Conservation (phyloP, 108 stramenopile genomes). For the Stephanodiscus minutulus region DNA sequence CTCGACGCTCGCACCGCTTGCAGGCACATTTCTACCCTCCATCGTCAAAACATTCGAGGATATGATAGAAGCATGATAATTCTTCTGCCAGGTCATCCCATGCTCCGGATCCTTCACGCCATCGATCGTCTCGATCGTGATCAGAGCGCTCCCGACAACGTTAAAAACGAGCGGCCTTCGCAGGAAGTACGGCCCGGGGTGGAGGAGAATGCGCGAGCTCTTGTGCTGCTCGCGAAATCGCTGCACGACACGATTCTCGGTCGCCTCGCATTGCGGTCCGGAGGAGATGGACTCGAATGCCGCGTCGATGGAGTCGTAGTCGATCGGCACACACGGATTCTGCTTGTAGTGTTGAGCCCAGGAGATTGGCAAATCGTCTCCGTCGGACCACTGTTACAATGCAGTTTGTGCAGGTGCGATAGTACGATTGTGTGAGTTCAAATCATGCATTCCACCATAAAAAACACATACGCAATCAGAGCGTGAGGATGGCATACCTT, state of each 20-base stretch:
- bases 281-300: slow-evolving; percentile 51
- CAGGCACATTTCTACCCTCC: neutral
- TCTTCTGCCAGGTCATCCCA: slow-evolving; percentile 26
- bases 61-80: slow-evolving; percentile 20
- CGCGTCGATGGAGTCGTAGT: slow-evolving; percentile 61
- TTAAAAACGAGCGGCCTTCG: slow-evolving; percentile 58
- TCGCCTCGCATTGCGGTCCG: slow-evolving; percentile 11
- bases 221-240: slow-evolving; percentile 30
- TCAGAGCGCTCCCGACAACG: slow-evolving; percentile 22
- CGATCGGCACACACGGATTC: slow-evolving; percentile 79
- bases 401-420: neutral
- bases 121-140: slow-evolving; percentile 64
- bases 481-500: slow-evolving; percentile 56
- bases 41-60: neutral
- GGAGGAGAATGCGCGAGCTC: slow-evolving; percentile 52
- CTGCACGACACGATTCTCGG: slow-evolving; percentile 24
- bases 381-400: slow-evolving; percentile 65
- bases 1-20: neutral
- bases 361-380: slow-evolving; percentile 56
- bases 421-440: neutral
- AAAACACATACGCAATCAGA: neutral
- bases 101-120: slow-evolving; percentile 43
- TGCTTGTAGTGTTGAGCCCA: slow-evolving; percentile 67
- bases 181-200: slow-evolving; percentile 64
- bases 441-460: neutral